Base-by-base conservation (phyloP, 345 rosid genomes). In the Mallotus nudiflorus region DNA sequence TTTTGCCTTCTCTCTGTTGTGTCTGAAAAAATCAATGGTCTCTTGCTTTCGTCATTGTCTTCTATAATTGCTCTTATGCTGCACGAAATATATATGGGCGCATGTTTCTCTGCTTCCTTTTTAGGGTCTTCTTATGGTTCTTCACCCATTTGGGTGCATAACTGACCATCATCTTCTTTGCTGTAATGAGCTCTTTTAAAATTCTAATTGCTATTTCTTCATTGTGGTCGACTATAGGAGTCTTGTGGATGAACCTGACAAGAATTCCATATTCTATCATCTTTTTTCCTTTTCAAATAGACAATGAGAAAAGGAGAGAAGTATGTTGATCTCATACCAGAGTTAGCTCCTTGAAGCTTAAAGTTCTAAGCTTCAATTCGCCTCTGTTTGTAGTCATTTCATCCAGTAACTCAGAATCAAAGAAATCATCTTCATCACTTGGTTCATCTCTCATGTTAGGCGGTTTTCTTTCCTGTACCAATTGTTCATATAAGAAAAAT, bases 351-450 rank as follows among this genome's bases (percentile, higher is more conserved):
- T 73, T 87, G 66, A 62, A 72, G 82, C 88, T 84, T 60, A 79
- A 35, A 28, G 87, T 81, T 82, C 96, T 87, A 56, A 68, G 88
- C 81, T 87, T 90, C 77, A 87, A 72, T 78, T 90, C 98, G 37
- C 94, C 94, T 77, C 94, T 85, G 69, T 72, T 70, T 27, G 98
- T 90, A 20, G 96, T 92, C 82, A 92, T 83, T 74, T 81, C 91
- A 68, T 92, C 96, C 39, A 88, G 69, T 61, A 92, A 72, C 90
- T 92, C 98, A 28, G 89, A 85, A 73, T 87, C 91, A 64, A 74
- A 83, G 70, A 83, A 84, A 62, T 87, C 86, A 53, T 82, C 89
- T 60, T 79, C 87, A 14, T 57, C 28, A 15, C 22, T 67, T 35
- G 40, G 76, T 25, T 76, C 76, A 35, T 58, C 70, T 25, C 37